Percentiles rank a stretch among this genome's conserved stretches.
Conservation (phyloP, 352 stramenopile species). For the Pythium sp. region DNA sequence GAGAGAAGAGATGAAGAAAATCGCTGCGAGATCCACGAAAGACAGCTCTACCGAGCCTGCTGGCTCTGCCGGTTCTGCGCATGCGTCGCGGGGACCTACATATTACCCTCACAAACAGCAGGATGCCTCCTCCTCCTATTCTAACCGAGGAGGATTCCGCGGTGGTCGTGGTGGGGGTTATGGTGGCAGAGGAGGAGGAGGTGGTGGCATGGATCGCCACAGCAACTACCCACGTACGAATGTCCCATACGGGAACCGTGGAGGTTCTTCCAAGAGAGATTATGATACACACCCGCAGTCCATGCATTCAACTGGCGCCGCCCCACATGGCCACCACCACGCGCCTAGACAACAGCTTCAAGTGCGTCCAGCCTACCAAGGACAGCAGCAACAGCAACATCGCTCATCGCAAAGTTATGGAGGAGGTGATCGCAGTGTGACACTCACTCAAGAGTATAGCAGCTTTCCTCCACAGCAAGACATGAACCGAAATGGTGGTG, state of each 20-base stretch:
- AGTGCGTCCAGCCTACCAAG: constrained; percentile 10
- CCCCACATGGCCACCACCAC: constrained; percentile 6
- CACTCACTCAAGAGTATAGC: constrained; percentile 14
- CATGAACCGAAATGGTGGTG: background rate
- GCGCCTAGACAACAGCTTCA: constrained; percentile 13
- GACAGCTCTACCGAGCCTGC: background rate
- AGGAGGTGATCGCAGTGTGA: constrained; percentile 10
- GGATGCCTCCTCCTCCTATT: constrained; percentile 8
- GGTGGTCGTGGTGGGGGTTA: constrained; percentile 8
- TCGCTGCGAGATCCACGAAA: constrained; percentile 2
- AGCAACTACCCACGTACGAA: constrained; percentile 13
- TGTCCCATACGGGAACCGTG: constrained; percentile 1
- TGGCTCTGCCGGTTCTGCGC: background rate
- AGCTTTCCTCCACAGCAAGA: constrained; percentile 12
- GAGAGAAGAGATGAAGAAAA: constrained; percentile 43
- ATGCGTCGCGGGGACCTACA: background rate
- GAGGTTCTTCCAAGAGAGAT: constrained; percentile 5
- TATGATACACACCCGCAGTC: constrained; percentile 3
- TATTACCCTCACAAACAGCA: constrained; percentile 5
- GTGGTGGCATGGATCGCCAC: constrained; percentile 5
- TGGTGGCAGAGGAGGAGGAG: constrained; percentile 9
- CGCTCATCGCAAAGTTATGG: constrained; percentile 5
- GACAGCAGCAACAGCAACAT: constrained; percentile 11
- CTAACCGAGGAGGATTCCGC: constrained; percentile 13
- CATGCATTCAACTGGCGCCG: background rate